These are phyloP conservation scores for Kalanchoe fedtschenkoi DNA, from an alignment of 164 flowering plant genomes.

Conservation along the genomic window DNA sequence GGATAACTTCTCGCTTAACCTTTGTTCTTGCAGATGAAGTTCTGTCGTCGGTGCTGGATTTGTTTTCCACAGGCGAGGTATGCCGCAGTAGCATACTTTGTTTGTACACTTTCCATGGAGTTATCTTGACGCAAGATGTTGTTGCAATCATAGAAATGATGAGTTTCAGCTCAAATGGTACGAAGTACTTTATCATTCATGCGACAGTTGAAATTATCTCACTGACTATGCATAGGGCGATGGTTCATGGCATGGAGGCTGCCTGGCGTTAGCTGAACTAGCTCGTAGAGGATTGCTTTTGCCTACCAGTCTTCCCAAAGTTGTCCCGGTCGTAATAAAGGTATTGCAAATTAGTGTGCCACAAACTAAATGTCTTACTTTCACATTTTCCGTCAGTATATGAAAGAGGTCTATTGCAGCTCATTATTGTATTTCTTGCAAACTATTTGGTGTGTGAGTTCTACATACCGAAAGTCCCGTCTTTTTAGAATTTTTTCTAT, in stretches of 20 bases:
- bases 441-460: not conserved
- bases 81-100: not conserved
- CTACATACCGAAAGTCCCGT: not conserved
- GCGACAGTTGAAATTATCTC: not conserved
- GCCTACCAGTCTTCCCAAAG: slow-evolving; percentile 78
- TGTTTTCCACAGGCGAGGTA: slow-evolving; percentile 85
- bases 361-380: not conserved
- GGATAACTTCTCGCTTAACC: slow-evolving; percentile 73
- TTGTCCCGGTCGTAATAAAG: slow-evolving; percentile 79
- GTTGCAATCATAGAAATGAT: not conserved
- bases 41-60: slow-evolving; percentile 73
- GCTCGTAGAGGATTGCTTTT: slow-evolving; percentile 92
- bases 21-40: slow-evolving; percentile 75
- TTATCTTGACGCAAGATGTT: not conserved
- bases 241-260: slow-evolving; percentile 99
- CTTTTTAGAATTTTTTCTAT: not conserved
- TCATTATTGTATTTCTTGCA: not conserved
- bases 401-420: not conserved
- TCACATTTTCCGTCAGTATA: not conserved
- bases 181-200: not conserved
- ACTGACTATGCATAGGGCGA: slow-evolving; percentile 57
- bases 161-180: not conserved
- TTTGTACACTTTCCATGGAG: not conserved
- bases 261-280: slow-evolving; percentile 92
- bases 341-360: slow-evolving; percentile 18